Evolutionary conservation across 2,329 filamentous ascomycete genomes (phyloP), one percentile per base, ranked within the genome.

Genomic region (Ophiobolus disseminans): DNA sequence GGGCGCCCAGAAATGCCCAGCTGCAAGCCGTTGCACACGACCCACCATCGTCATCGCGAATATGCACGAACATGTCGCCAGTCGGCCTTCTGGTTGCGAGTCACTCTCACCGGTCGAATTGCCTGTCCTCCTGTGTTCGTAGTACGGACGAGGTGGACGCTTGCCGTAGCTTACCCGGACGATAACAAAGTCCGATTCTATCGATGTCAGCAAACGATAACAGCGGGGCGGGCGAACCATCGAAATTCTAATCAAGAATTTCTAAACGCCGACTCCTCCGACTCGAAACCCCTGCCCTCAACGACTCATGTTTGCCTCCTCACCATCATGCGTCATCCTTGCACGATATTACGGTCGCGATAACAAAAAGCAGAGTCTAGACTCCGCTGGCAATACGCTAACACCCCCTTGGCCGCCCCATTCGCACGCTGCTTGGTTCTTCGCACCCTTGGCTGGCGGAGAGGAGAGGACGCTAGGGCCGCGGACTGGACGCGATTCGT

Each of bases 391-490:
- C 48, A 45, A 32, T 42, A 38, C 23, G 28, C 42, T 42, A 38
- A 25, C 22, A 23, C 40, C 50, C 28, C 26, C 50, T 40, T 40
- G 38, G 43, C 41, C 25, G 36, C 32, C 39, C 47, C 46, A 47
- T 35, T 37, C 39, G 42, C 42, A 44, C 22, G 30, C 40, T 42
- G 41, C 40, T 36, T 47, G 39, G 36, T 39, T 38, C 32, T n/a
- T 43, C 36, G 26, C 37, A 23, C 46, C 32, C 60, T 63, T 62
- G 60, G 60, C 57, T 58, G 52, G 52, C 52, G 55, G 55, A 48
- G 52, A 52, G 53, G 52, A 48, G 41, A 43, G 41, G 41, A 48
- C 45, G 47, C 54, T 51, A 46, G 38, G 44, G 39, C 44, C 47
- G 38, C 49, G 47, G 52, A 53, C 20, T 40, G 40, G 46, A 4